These are phyloP conservation scores for Pythium insidiosum DNA, from an alignment of 352 stramenopile species.

Conservation along the genomic window DNA sequence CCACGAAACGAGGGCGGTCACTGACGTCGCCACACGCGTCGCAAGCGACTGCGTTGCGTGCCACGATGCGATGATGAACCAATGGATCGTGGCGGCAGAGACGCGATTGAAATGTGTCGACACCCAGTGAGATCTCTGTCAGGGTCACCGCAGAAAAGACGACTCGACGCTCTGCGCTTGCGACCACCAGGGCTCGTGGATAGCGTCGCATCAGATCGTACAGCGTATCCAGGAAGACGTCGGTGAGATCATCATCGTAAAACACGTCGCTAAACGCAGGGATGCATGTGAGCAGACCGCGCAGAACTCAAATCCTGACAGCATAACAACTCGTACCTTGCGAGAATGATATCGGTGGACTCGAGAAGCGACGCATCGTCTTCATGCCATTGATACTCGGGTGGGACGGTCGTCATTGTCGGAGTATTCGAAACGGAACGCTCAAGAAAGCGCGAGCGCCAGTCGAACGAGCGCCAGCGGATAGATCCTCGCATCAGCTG, in stretches of 20 bases:
- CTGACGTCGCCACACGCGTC: slow-evolving; percentile 13
- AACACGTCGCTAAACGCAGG: slow-evolving; percentile 61
- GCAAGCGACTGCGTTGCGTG: slow-evolving; percentile 7
- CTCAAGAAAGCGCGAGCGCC: too few species aligned
- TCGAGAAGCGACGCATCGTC: not conserved
- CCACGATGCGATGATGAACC: not conserved
- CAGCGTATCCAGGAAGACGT: slow-evolving; percentile 31
- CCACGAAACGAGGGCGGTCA: slow-evolving; percentile 24
- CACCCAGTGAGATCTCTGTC: slow-evolving; percentile 39
- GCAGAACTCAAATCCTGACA: not conserved
- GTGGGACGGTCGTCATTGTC: not conserved
- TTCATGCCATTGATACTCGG: not conserved
- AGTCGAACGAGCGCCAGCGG: too few species aligned
- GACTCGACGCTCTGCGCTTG: slow-evolving; percentile 34
- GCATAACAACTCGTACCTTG: not conserved
- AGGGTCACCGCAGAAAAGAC: slow-evolving; percentile 52
- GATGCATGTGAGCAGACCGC: too few species aligned
- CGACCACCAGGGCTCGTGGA: slow-evolving; percentile 13
- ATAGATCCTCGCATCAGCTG: too few species aligned
- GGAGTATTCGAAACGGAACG: too few species aligned
- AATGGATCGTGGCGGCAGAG: slow-evolving; percentile 22
- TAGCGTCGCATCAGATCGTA: slow-evolving; percentile 25
- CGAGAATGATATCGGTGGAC: not conserved
- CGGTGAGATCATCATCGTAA: slow-evolving; percentile 42
- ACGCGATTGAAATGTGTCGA: slow-evolving; percentile 37